A percentile compares a stretch with the other conserved stretches of the same genome.
Evolutionary conservation across 1,139 yeast species (phyloP).

Genomic region (Pichia sp.): DNA sequence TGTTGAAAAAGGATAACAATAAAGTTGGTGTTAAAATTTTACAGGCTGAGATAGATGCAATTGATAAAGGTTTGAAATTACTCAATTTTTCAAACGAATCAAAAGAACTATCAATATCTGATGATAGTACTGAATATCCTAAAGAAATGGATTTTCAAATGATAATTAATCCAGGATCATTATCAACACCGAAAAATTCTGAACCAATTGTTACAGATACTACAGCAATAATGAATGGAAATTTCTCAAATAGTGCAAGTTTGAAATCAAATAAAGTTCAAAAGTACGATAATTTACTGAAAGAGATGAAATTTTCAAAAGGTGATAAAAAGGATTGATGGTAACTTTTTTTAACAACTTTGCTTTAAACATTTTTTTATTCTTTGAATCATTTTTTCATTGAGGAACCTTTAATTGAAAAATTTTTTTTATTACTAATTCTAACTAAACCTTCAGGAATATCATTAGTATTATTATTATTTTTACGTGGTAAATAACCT

Average conservation of each 20-base stretch:
- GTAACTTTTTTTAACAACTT: neutral
- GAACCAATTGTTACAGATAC: no score
- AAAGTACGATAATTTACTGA: constrained; percentile 16
- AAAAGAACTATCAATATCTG: neutral
- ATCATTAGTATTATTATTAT: constrained; percentile 1
- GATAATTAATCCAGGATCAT: constrained; percentile 2
- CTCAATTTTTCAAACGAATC: constrained; percentile 9
- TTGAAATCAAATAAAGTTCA: no score
- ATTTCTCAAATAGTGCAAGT: no score
- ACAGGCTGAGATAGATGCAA: constrained; percentile 26
- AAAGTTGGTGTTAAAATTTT: constrained; percentile 21
- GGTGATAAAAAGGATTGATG: constrained; percentile 25
- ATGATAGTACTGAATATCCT: constrained; percentile 9
- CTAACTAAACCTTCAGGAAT: constrained; percentile 16
- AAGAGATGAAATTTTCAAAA: constrained; percentile 20
- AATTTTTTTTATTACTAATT: constrained; percentile 17
- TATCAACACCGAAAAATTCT: no score
- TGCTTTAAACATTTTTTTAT: neutral
- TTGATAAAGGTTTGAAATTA: constrained; percentile 24
- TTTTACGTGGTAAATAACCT: constrained; percentile 7
- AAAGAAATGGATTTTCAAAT: neutral
- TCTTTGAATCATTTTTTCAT: no score
- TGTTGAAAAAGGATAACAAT: constrained; percentile 14
- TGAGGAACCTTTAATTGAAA: no score
- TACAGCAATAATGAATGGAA: no score